Evolutionary conservation across 208 protist species (phyloP).

Genomic region (Leishmania tarentolae): DNA sequence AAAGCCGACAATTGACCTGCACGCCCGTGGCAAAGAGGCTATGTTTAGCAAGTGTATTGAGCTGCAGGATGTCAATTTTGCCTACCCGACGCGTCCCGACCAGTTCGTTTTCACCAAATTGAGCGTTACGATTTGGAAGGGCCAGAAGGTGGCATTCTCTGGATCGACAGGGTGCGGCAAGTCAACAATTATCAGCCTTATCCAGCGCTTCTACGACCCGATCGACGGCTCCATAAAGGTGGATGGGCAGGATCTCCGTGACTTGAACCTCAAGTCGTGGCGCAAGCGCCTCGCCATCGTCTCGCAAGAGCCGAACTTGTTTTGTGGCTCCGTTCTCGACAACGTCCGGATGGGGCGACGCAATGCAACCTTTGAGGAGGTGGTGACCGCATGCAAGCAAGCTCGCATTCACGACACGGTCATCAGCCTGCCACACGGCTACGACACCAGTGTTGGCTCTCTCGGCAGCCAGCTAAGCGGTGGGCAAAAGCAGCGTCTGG

Average conservation of each 20-base stretch:
- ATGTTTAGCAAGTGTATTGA: conserved; percentile 51
- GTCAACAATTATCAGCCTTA: conserved; percentile 70
- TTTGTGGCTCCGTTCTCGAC: conserved; percentile 65
- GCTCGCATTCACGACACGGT: conserved; percentile 90
- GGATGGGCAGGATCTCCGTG: conserved; percentile 69
- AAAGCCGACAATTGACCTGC: conserved; percentile 56
- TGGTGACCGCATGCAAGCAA: conserved; percentile 66
- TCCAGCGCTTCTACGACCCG: conserved; percentile 90
- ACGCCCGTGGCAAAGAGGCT: conserved; percentile 34
- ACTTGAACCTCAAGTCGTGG: conserved; percentile 57
- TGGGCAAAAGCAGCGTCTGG: conserved; percentile 92
- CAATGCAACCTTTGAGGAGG: conserved; percentile 70
- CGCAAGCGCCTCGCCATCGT: conserved; percentile 78
- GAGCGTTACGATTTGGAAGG: conserved; percentile 59
- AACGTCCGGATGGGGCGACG: conserved; percentile 75
- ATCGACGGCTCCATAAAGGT: conserved; percentile 50
- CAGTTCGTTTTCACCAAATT: conserved; percentile 66
- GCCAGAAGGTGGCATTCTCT: conserved; percentile 81
- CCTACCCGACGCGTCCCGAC: conserved; percentile 83
- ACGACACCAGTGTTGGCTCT: conserved; percentile 82
- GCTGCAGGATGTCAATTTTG: conserved; percentile 69
- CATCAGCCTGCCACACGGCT: conserved; percentile 71
- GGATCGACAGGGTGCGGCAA: conserved; percentile 85
- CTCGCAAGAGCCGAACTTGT: conserved; percentile 85
- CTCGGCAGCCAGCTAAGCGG: conserved; percentile 84